Evolutionary conservation across 2,329 filamentous ascomycete genomes (phyloP), one percentile per base, ranked within the genome.

Genomic region (Xylariaceae sp.): DNA sequence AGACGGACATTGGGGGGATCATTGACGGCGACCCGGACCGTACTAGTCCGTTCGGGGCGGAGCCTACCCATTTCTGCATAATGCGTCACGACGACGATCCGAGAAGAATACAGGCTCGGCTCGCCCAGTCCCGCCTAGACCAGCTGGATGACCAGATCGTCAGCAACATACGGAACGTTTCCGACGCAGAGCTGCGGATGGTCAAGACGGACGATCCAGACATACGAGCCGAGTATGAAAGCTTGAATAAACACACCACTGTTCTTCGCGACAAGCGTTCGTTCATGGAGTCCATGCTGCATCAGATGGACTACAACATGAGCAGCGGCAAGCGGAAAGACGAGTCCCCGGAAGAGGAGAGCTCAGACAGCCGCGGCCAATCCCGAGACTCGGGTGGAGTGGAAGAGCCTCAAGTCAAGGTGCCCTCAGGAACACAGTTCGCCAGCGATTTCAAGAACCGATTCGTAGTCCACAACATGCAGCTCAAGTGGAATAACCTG

Each of bases 401-500:
- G n/a, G 76, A 80, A 34, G 73, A 75, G 27, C 73, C 73, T 14
- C 74, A 72, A 11, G 68, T 83, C 37, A 81, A 87, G 47, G 74
- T 83, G 2, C 78, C 81, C 3, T 77, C 83, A 1, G 76, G 82
- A 3, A 78, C 85, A 12, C 88, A 96, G 50, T 90, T 90, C 50
- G 82, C 86, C 34, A 95, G 85, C 61, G 89, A 97, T 59, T 98
- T 96, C 70, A 92, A 94, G 60, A 98, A 98, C 57, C 85, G 92
- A 2, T 98, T 98, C 67, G 90, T 97, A 52, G 85, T 98, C 36
- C 92, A 98, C 69, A 98, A 98, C 54, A 78, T 94, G 59, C 92
- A 98, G 56, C 69, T 98, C 41, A 98, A 98, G 63, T 98, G 92
- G 92, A 97, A 95, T 67, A 98, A 98, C 54, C 78, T 89, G 9